A percentile compares a stretch with the other conserved stretches of the same genome.
phyloP scores from a whole-genome alignment of 2,329 filamentous ascomycete species.

The Curvularia sp. region DNA sequence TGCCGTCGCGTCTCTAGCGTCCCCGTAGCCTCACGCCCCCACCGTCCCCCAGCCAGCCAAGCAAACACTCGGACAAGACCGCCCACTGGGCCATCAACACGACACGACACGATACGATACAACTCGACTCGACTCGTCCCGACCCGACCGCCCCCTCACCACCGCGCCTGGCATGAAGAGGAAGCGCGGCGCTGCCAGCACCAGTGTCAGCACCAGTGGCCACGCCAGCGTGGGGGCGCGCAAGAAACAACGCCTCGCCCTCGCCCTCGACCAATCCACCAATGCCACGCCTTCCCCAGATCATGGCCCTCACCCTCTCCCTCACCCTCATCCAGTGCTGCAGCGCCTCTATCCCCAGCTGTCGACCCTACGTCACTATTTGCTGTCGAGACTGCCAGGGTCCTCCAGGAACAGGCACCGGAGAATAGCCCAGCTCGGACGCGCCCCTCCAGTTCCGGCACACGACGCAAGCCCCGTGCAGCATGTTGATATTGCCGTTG shows the following conservation, averaged over 20 bases:
- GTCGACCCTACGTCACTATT: constrained; percentile 72
- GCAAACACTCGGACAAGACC: background rate
- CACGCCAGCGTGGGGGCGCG: constrained; percentile 16
- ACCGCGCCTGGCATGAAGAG: constrained; percentile 2
- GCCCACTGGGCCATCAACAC: background rate
- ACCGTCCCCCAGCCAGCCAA: constrained; percentile 1
- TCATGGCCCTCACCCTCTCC: constrained; percentile 1
- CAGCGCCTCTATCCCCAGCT: constrained; percentile 71
- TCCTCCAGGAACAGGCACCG: constrained; percentile 65
- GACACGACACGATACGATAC: background rate
- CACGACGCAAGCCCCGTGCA: constrained; percentile 49
- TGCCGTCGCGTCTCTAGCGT: constrained; percentile 9
- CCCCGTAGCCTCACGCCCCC: constrained; percentile 2
- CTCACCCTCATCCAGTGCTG: constrained; percentile 67
- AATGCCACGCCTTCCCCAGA: constrained; percentile 33
- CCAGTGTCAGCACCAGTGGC: background rate
- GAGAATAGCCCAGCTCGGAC: constrained; percentile 51
- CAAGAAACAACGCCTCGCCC: constrained; percentile 34
- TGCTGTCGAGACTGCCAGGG: constrained; percentile 69
- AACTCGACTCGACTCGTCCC: background rate
- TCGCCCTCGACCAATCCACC: constrained; percentile 41
- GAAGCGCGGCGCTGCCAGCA: background rate
- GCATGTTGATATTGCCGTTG: constrained; percentile 52
- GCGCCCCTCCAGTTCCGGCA: constrained; percentile 8
- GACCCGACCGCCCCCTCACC: background rate